These are phyloP conservation scores for Andrographis paniculata DNA, from an alignment of 305 asterid species.

Conservation along the genomic window DNA sequence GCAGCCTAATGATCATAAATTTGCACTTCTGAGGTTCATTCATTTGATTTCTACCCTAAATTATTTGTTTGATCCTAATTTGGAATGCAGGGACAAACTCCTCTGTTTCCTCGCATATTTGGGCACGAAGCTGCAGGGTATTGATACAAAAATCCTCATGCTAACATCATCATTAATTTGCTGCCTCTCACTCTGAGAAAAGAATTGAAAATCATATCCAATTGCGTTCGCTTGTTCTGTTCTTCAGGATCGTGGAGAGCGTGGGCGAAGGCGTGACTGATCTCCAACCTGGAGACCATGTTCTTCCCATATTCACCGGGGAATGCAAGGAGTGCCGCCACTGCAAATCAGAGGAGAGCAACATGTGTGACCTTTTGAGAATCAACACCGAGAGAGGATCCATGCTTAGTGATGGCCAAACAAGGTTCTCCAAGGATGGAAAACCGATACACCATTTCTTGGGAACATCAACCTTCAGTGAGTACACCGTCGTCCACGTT, in stretches of 20 bases:
- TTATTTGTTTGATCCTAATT: background rate
- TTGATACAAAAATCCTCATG: too few species aligned
- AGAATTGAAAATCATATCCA: background rate
- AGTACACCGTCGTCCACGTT: background rate
- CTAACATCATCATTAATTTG: background rate
- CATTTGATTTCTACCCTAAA: too few species aligned
- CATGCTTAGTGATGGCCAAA: background rate
- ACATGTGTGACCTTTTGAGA: background rate
- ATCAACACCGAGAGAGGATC: background rate
- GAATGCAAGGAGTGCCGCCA: background rate
- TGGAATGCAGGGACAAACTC: background rate
- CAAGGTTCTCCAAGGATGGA: background rate
- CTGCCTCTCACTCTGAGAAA: background rate
- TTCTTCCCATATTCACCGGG: background rate
- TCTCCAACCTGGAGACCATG: background rate
- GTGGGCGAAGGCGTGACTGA: background rate
- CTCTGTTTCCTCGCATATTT: background rate
- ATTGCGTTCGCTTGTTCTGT: background rate
- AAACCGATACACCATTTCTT: background rate
- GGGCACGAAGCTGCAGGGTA: background rate
- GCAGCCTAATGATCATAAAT: background rate
- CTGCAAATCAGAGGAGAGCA: conserved; percentile 1
- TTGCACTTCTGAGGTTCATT: background rate
- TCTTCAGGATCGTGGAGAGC: background rate
- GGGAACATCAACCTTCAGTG: background rate